These are phyloP conservation scores for Globisporangium iwayamae DNA, from an alignment of 352 stramenopile species.

Conservation along the genomic window DNA sequence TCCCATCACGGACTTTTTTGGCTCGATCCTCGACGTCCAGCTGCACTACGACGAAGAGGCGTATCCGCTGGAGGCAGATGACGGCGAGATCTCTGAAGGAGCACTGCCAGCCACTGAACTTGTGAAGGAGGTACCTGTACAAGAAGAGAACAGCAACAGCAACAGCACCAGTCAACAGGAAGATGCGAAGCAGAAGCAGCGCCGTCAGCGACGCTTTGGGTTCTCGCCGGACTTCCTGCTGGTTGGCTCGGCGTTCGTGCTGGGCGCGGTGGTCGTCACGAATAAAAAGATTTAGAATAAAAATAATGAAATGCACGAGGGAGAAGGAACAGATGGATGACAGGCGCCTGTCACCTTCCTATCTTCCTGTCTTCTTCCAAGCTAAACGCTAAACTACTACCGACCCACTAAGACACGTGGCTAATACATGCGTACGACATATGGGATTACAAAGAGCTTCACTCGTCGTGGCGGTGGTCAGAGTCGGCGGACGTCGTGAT, in stretches of 20 bases:
- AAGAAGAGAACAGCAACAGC: background rate
- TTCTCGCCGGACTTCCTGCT: constrained; percentile 49
- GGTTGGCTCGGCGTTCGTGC: constrained; percentile 15
- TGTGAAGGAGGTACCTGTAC: background rate
- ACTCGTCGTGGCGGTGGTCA: background rate
- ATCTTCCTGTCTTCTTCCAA: background rate
- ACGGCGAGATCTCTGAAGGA: background rate
- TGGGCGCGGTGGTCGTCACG: constrained; percentile 30
- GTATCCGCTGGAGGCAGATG: constrained; percentile 48
- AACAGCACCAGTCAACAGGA: background rate
- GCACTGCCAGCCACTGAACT: background rate
- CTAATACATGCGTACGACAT: background rate
- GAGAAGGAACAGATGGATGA: background rate
- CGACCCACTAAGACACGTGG: background rate
- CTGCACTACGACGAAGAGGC: constrained; percentile 68
- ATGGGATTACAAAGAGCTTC: background rate
- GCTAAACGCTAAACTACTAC: background rate
- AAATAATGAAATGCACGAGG: constrained; percentile 8
- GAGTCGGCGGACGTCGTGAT: constrained; percentile 10
- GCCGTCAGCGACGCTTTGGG: constrained; percentile 24
- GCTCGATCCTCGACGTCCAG: constrained; percentile 80
- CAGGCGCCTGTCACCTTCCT: background rate
- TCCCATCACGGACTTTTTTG: constrained; percentile 87
- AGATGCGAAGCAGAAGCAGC: background rate
- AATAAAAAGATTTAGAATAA: constrained; percentile 42